Evolutionary conservation across 192 early-diverging fungal genomes (phyloP), one percentile per base, ranked within the genome.

Genomic region (Coemansia sp.): DNA sequence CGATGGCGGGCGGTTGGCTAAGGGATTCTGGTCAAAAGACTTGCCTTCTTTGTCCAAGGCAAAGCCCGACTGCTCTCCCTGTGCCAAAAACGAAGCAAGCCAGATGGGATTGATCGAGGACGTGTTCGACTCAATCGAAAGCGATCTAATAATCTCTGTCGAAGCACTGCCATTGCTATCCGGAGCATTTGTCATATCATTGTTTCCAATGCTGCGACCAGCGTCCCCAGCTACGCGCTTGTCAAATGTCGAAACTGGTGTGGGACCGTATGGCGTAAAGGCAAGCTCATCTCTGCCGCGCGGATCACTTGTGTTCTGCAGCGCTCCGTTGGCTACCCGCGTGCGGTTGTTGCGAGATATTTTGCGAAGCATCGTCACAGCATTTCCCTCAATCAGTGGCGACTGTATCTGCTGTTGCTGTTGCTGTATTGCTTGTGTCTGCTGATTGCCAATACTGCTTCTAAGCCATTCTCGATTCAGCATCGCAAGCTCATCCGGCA

Each of bases 321-420:
- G 46, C 17, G 50, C 32, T 39, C 57, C 29, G 31, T 19, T 39
- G 42, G 22, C 27, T 21, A 57, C 61, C 17, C 74, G 68, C 29
- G 59, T 61, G 10, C 70, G 65, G 33, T 80, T 80, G 63, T 61
- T 66, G 22, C 67, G 68, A n/a, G 73, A 68, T 19, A 80, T 64
- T 54, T 72, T 80, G 66, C 78, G 78, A 56, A 80, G 70, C 69
- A 75, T 66, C 5, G 78, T 31, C 55, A 80, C 78, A 4, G 42
- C 59, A 54, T 80, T 80, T 56, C 62, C 69, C 55, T 75, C 78
- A 14, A 72, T 71, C 54, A 63, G 61, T 23, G 70, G 72, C 17
- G 78, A 70, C 60, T 69, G 73, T 54, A 70, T 6, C 1, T 59
- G 59, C 61, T 51, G 68, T 20, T 54, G 68, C 36, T 51, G 60